phyloP scores from a whole-genome alignment of 140 eudicot genomes.

The Flaveria floridana region DNA sequence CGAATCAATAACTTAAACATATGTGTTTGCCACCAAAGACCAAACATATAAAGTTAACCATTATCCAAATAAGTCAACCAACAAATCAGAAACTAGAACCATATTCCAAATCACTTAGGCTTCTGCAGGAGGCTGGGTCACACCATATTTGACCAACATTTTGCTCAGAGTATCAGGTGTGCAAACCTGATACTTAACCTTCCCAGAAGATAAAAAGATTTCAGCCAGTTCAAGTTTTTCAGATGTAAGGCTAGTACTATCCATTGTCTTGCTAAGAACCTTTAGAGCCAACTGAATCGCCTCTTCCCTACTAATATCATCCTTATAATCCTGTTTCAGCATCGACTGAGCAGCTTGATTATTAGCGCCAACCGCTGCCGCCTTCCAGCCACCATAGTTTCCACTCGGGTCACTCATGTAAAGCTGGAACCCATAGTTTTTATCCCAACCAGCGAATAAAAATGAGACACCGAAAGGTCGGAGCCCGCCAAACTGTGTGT shows the following conservation, averaged over 20 bases:
- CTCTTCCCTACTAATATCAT: conserved; percentile 76
- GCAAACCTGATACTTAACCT: conserved; percentile 83
- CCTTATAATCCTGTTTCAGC: conserved; percentile 92
- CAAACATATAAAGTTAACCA: conserved; percentile 18
- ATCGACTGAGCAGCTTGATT: conserved; percentile 94
- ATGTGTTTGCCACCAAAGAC: conserved; percentile 28
- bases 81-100: not conserved
- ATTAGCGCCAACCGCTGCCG: conserved; percentile 87
- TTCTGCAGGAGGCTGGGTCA: conserved; percentile 74
- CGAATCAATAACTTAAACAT: conserved; percentile 18
- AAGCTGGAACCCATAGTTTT: conserved; percentile 80
- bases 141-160: conserved; percentile 64
- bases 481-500: conserved; percentile 93
- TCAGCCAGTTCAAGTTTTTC: conserved; percentile 89
- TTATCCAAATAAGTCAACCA: conserved; percentile 12
- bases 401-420: conserved; percentile 98
- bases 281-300: conserved; percentile 79
- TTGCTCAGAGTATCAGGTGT: conserved; percentile 63
- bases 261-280: conserved; percentile 96
- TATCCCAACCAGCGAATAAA: conserved; percentile 92
- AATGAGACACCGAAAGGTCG: conserved; percentile 92
- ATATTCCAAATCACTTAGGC: conserved; percentile 28
- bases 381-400: conserved; percentile 93
- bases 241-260: conserved; percentile 85
- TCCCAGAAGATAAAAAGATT: conserved; percentile 62